Evolutionary conservation across 2,329 filamentous ascomycete species (phyloP).

Genomic region (Aspergillus jensenii): DNA sequence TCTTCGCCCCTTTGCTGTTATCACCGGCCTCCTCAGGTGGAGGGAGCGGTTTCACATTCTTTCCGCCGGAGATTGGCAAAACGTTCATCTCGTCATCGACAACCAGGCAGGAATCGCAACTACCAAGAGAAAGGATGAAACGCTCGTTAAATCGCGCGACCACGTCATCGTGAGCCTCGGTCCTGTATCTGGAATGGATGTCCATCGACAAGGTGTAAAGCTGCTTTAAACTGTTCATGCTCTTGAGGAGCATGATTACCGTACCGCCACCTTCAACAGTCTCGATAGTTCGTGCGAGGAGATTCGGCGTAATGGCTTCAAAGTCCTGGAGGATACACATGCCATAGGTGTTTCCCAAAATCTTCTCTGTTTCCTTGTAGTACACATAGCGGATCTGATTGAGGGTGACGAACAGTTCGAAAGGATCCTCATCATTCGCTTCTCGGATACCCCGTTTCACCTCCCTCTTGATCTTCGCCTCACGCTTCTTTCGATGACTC

Average conservation of each 20-base stretch:
- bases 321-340: constrained; percentile 99
- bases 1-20: constrained; percentile 67
- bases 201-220: constrained; percentile 98
- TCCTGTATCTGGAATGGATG: constrained; percentile 92
- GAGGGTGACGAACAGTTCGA: constrained; percentile 94
- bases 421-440: constrained; percentile 87
- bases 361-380: constrained; percentile 99
- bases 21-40: constrained; percentile 71
- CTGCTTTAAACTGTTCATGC: constrained; percentile 96
- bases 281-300: constrained; percentile 90
- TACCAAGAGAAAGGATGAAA: constrained; percentile 92
- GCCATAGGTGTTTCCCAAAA: constrained; percentile 94
- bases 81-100: constrained; percentile 98
- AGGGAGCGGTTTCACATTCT: constrained; percentile 79
- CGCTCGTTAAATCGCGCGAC: constrained; percentile 96
- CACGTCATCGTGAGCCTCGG: constrained; percentile 93
- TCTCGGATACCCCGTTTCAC: constrained; percentile 93
- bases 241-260: constrained; percentile 86
- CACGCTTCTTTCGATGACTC: constrained; percentile 95
- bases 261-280: constrained; percentile 95
- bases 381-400: constrained; percentile 98
- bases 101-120: constrained; percentile 90
- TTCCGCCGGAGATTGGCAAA: constrained; percentile 91
- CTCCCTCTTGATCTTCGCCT: constrained; percentile 97
- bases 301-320: constrained; percentile 95